Conservation (phyloP, 1,284 basidiomycete genomes). For the Irpex rosettiformis region DNA sequence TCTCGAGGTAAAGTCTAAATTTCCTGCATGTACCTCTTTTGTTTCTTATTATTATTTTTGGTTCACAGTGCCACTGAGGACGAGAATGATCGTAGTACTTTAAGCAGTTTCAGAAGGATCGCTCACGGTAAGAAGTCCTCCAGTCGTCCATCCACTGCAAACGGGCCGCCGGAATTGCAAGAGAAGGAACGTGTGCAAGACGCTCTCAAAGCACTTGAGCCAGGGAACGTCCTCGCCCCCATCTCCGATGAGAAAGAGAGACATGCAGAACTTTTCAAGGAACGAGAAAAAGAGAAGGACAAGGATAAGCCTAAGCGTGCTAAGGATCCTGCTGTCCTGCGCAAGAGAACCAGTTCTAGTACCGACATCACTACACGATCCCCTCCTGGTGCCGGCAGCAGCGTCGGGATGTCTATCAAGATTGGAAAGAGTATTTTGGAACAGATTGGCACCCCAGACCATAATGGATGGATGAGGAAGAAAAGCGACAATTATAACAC, state of each 20-base stretch:
- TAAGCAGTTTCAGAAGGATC: conserved; percentile 12
- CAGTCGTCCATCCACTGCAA: conserved; percentile 35
- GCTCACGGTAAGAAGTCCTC: conserved; percentile 31
- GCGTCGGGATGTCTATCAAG: conserved; percentile 41
- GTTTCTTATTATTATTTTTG: background rate
- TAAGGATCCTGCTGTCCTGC: conserved; percentile 33
- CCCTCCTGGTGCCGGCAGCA: conserved; percentile 11
- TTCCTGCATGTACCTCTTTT: background rate
- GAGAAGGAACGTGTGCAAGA: conserved; percentile 20
- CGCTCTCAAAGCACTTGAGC: conserved; percentile 2
- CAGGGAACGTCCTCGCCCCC: background rate
- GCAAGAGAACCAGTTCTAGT: conserved; percentile 50
- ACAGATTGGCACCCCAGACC: conserved; percentile 87
- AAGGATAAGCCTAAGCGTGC: conserved; percentile 14
- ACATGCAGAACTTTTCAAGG: conserved; percentile 17
- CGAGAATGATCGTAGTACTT: background rate
- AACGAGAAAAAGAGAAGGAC: conserved; percentile 15
- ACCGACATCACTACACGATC: conserved; percentile 16
- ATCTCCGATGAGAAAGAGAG: conserved; percentile 3
- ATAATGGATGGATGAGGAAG: conserved; percentile 94
- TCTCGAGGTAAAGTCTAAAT: conserved; percentile 48
- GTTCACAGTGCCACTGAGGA: background rate
- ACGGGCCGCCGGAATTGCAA: conserved; percentile 23
- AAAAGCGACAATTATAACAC: conserved; percentile 90
- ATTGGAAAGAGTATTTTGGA: conserved; percentile 73